Evolutionary conservation across 1,139 yeast species (phyloP), one percentile per base, ranked within the genome.

Genomic region (Hyphopichia wangnamkhiaoensis): DNA sequence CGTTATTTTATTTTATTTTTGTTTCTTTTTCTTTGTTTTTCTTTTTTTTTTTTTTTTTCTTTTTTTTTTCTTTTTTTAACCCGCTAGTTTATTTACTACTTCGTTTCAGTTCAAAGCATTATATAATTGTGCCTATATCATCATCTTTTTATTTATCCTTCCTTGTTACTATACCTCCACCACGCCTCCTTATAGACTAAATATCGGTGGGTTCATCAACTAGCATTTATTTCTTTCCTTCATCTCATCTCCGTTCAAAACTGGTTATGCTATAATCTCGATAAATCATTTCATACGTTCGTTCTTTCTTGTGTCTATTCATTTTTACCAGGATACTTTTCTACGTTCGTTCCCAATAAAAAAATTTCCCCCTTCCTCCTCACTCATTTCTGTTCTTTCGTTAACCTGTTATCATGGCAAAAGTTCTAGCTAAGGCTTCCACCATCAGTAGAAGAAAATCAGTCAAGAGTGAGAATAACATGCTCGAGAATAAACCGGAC

Each of bases 351-450:
- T 7, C 24, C 10, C 24, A 10, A 7, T 21, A 21, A 21, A 21
- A 21, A 21, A 29, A 27, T 4, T 13, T 30, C 14, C 13, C n/a
- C 6, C 33, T 15, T 7, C 13, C 14, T 31, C 14, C 10, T 14
- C 34, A 4, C 3, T 31, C 26, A 17, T 17, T 31, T n/a, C 26
- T 15, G 14, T 5, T 17, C 5, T 10, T n/a, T 12, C 23, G n/a
- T 19, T 19, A 31, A 6, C 14, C 29, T 15, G 12, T 16, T n/a
- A 40, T 26, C 28, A 54, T 54, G 59, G 44, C 48, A 15, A 52
- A 49, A 29, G 56, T 51, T 18, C 51, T 54, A 18, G 39, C 51
- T 27, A 49, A 42, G 38, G 51, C 56, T 31, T 40, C 49, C 15
- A 41, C 38, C 30, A 37, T 51, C 10, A 45, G 45, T 36, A 38